Evolutionary conservation across 805 yeast genomes (phyloP), one percentile per base, ranked within the genome.

Genomic region (Starmerella lactis-condensi): DNA sequence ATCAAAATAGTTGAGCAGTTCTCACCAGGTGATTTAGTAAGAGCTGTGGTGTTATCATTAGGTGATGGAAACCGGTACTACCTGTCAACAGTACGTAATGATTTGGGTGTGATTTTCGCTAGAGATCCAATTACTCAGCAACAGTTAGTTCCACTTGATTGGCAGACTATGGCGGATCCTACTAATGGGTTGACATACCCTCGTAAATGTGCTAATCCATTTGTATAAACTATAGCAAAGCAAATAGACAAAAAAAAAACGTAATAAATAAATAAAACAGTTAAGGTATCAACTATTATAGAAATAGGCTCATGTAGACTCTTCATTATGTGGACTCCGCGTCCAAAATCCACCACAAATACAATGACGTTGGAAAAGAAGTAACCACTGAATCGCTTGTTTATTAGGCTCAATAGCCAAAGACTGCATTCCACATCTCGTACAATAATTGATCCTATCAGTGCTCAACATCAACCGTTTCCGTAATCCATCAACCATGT

Each of bases 31-130:
- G 99, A 89, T 53, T 68, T 89, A 31, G 77, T 89, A 2, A 63
- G 93, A 38, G 94, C 93, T 0, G 60, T 64, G 41, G 73, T 83
- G 6, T 46, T 71, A 18, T 78, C 93, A 0, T 57, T 89, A 21
- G 99, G 99, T 33, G 98, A 89, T 53, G 96, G 96, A 6, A 64
- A 75, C 13, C 78, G 79, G 50, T 89, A 83, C 50, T 89, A 83
- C 51, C 58, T 89, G 39, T 67, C 81, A 5, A 89, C 98, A 0
- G 91, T 94, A 2, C 62, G 74, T 39, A 81, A 85, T 51, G 93
- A 85, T 46, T 58, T 85, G 24, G 99, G 99, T 3, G 98, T 89
- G 4, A 73, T 89, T 1, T 77, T 83, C 52, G 95, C 96, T 4
- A 69, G 65, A 38, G 65, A 53, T 14, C 74, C 72, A 12, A 70